phyloP scores from a whole-genome alignment of 495 filamentous ascomycete species.

The Cercophora scortea region DNA sequence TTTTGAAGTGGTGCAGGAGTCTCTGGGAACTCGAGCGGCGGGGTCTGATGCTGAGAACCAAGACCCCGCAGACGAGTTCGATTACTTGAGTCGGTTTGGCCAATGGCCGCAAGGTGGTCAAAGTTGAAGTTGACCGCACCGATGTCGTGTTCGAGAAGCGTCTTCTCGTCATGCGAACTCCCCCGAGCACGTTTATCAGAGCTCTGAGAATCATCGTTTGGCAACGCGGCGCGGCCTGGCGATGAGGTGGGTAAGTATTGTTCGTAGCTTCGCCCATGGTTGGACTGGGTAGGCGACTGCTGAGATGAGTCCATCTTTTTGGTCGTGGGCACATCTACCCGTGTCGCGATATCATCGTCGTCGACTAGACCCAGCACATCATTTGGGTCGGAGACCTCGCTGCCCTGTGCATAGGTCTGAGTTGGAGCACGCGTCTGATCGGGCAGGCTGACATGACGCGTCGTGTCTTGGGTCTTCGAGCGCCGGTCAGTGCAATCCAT shows the following conservation, averaged over 20 bases:
- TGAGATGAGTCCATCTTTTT: slow-evolving; percentile 24
- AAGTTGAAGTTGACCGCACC: slow-evolving; percentile 27
- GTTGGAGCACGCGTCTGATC: neutral
- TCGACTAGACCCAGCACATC: neutral
- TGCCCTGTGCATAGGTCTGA: neutral
- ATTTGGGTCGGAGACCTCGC: neutral
- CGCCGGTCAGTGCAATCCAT: slow-evolving; percentile 21
- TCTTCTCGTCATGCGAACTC: slow-evolving; percentile 14
- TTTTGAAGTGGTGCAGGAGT: slow-evolving; percentile 33
- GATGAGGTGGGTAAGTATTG: slow-evolving; percentile 13
- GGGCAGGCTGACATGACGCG: slow-evolving; percentile 5
- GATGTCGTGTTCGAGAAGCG: slow-evolving; percentile 27
- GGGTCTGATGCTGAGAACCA: slow-evolving; percentile 8
- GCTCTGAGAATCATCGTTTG: neutral
- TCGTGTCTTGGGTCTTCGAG: slow-evolving; percentile 11
- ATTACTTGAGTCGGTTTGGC: neutral
- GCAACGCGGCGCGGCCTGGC: neutral
- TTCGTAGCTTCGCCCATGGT: slow-evolving; percentile 37
- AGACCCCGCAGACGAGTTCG: slow-evolving; percentile 2
- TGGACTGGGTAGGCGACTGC: slow-evolving; percentile 32
- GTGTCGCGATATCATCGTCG: neutral
- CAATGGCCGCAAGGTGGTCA: neutral
- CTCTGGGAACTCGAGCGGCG: slow-evolving; percentile 21
- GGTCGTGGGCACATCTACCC: slow-evolving; percentile 1
- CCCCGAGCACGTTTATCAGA: neutral